Conservation (phyloP, 306 rosid genomes). For the Rosa rugosa region DNA sequence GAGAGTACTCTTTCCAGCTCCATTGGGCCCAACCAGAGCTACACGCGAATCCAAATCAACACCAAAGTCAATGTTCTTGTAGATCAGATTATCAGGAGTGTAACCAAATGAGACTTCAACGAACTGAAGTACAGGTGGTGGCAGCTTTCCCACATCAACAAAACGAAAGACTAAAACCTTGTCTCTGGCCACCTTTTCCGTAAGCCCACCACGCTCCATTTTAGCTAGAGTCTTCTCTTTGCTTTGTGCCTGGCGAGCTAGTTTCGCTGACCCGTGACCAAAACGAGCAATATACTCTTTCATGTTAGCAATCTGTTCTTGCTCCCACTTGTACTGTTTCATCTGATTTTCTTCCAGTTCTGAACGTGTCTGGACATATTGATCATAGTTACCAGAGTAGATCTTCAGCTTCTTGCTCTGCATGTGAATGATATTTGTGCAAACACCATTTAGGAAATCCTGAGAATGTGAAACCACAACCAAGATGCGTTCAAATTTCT, state of each 20-base stretch:
- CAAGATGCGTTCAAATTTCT: constrained; percentile 86
- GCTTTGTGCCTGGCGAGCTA: constrained; percentile 99
- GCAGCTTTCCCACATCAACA: constrained; percentile 96
- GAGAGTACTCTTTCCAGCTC: constrained; percentile 98
- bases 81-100: constrained; percentile 87
- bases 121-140: constrained; percentile 97
- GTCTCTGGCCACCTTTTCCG: constrained; percentile 89
- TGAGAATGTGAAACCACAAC: constrained; percentile 98
- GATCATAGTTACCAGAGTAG: constrained; percentile 89
- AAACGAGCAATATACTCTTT: constrained; percentile 97
- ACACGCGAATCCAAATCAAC: constrained; percentile 92
- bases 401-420: constrained; percentile 78
- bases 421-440: constrained; percentile 99
- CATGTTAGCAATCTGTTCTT: constrained; percentile 92
- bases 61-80: constrained; percentile 86
- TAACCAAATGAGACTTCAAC: constrained; percentile 92
- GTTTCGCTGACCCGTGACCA: constrained; percentile 97
- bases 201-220: constrained; percentile 98
- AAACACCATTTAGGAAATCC: constrained; percentile 96
- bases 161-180: constrained; percentile 82
- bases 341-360: constrained; percentile 97
- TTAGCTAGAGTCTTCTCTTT: constrained; percentile 96
- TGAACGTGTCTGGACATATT: constrained; percentile 90
- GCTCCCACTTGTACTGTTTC: constrained; percentile 99
- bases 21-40: constrained; percentile 98